Conservation (phyloP, 108 stramenopile genomes). For the Cylindrotheca fusiformis region DNA sequence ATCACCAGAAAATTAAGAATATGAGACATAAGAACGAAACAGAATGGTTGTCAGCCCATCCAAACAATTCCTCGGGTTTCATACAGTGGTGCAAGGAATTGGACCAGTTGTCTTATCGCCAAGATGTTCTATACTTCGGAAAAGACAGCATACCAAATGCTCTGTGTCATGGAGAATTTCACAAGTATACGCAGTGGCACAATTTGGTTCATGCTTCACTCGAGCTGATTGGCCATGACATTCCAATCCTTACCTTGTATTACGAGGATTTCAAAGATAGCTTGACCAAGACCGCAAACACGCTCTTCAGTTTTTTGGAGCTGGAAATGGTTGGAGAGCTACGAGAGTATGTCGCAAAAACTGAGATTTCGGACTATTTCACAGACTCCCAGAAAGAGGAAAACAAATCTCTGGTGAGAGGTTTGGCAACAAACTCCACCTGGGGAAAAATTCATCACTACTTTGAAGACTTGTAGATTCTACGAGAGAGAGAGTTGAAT, state of each 20-base stretch:
- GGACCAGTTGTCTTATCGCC: not conserved
- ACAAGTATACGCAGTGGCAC: slow-evolving; percentile 82
- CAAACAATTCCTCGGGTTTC: slow-evolving; percentile 37
- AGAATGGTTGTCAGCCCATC: slow-evolving; percentile 20
- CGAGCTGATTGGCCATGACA: slow-evolving; percentile 27
- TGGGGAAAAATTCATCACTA: slow-evolving; percentile 39
- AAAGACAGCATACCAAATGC: slow-evolving; percentile 27
- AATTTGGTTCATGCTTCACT: slow-evolving; percentile 50
- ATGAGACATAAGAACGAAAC: slow-evolving; percentile 18
- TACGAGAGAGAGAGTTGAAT: no score
- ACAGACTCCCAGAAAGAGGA: slow-evolving; percentile 7
- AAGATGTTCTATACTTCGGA: slow-evolving; percentile 30
- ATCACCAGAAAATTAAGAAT: slow-evolving; percentile 53
- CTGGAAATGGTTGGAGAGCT: slow-evolving; percentile 19
- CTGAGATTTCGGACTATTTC: slow-evolving; percentile 24
- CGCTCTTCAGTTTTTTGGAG: slow-evolving; percentile 64
- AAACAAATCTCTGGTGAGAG: slow-evolving; percentile 15
- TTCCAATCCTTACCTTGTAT: slow-evolving; percentile 59
- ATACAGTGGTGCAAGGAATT: slow-evolving; percentile 34
- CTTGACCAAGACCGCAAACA: slow-evolving; percentile 40
- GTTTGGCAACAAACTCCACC: slow-evolving; percentile 18
- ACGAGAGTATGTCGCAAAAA: slow-evolving; percentile 19
- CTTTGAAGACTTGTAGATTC: no score
- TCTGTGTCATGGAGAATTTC: slow-evolving; percentile 76
- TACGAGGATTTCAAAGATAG: slow-evolving; percentile 75